These are phyloP conservation scores for Phytomonas francai DNA, from an alignment of 208 protist species.

Conservation along the genomic window DNA sequence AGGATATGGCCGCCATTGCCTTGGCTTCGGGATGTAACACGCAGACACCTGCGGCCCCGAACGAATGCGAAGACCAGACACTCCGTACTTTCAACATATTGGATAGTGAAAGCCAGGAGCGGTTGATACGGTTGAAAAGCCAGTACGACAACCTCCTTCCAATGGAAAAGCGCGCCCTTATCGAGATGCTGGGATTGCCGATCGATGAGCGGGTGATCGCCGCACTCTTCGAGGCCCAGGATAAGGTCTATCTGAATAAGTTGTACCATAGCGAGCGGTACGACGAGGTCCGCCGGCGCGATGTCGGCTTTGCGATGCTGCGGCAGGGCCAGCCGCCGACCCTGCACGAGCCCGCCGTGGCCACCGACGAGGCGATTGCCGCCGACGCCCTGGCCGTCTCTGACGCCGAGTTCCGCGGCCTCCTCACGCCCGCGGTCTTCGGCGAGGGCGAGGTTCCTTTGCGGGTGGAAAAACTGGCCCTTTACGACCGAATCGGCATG, in stretches of 20 bases:
- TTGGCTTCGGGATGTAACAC: background rate
- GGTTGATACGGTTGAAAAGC: constrained; percentile 37
- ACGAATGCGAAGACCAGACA: background rate
- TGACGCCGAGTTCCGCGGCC: constrained; percentile 2
- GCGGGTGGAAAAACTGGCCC: constrained; percentile 10
- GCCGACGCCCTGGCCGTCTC: constrained; percentile 4
- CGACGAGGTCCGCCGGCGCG: constrained; percentile 35
- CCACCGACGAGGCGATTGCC: background rate
- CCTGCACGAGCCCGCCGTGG: background rate
- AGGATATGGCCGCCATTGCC: background rate
- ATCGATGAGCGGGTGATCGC: constrained; percentile 16
- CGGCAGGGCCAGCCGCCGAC: constrained; percentile 10
- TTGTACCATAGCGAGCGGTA: constrained; percentile 31
- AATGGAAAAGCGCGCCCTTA: constrained; percentile 39
- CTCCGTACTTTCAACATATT: constrained; percentile 40
- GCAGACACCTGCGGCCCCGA: background rate
- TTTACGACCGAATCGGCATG: constrained; percentile 18
- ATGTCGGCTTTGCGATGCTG: constrained; percentile 36
- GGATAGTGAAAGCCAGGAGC: constrained; percentile 45
- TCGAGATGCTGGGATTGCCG: constrained; percentile 37
- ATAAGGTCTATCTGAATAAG: constrained; percentile 11
- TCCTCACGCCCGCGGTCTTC: constrained; percentile 11
- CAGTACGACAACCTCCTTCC: constrained; percentile 35
- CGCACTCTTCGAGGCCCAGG: background rate
- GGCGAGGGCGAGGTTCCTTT: constrained; percentile 16